Evolutionary conservation across 2,329 filamentous ascomycete genomes (phyloP), one percentile per base, ranked within the genome.

Genomic region (Colletotrichum cordylinicola): DNA sequence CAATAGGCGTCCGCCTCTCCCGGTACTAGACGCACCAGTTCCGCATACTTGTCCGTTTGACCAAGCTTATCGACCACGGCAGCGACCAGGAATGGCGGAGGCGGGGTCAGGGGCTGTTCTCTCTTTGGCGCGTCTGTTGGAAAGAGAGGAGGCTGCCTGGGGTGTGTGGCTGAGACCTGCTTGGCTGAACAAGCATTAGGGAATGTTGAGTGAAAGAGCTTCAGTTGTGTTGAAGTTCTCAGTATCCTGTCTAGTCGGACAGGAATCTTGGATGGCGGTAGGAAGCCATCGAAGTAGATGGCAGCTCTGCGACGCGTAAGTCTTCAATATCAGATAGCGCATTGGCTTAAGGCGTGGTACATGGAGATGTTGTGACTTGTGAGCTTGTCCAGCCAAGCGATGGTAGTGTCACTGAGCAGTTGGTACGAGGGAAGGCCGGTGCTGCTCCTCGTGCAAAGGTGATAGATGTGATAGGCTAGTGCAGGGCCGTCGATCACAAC

Each of bases 1-100:
- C 96, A 98, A 84, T 92, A 97, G 29, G 88, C 85, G 81, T 98
- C 96, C 2, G 96, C 96, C 84, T 98, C 96, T 1, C 94, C 96
- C 0, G 95, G 92, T 0, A 98, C 93, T 15, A 97, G 88, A 29
- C 87, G 85, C 10, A 86, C 87, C 60, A 88, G 81, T 75, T 77
- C 80, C 6, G 77, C 82, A 77, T 90, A 91, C 6, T 80, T 82
- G 2, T 81, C 21, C 7, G 84, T 90, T 1, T 79, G 74, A n/a
- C 83, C 82, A 27, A 98, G 84, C 8, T 91, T 90, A 77, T 98
- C 95, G 62, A 96, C 90, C 8, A 96, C 88, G 4, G 94, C 91
- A 4, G 95, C 92, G 1, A 98, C 94, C 48, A 98, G 90, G 77
- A 98, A 98, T 0, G 88, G 76, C 89, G 91, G 88, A 0, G 88